Percentiles rank a stretch among this genome's conserved stretches.
These are phyloP conservation scores for Phytophthora fragariae DNA, from an alignment of 352 stramenopile species.

Conservation along the genomic window DNA sequence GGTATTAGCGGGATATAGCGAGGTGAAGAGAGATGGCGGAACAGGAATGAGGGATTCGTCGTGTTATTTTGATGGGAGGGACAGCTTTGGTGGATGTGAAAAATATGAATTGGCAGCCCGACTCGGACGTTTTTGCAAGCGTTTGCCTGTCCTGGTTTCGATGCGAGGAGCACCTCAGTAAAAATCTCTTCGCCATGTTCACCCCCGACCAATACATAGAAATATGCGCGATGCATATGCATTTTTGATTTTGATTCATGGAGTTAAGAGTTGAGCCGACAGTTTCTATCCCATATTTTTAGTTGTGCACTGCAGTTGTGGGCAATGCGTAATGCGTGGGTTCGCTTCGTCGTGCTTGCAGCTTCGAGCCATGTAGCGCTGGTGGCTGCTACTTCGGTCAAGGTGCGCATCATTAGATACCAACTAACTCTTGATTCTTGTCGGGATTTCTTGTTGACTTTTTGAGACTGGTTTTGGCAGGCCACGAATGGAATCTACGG, in stretches of 20 bases:
- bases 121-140: constrained; percentile 34
- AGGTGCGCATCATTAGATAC: constrained; percentile 1
- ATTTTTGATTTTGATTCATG: constrained; percentile 17
- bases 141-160: constrained; percentile 24
- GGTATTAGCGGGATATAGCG: constrained; percentile 27
- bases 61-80: constrained; percentile 48
- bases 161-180: constrained; percentile 13
- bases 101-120: constrained; percentile 49
- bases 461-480: constrained; percentile 24
- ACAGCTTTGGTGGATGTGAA: constrained; percentile 50
- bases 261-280: constrained; percentile 7
- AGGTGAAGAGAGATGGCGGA: constrained; percentile 28
- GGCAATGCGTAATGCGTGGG: constrained; percentile 15
- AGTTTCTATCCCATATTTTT: constrained; percentile 41
- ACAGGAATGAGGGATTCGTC: constrained; percentile 33
- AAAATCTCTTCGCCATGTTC: constrained; percentile 14
- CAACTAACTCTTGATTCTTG: background rate
- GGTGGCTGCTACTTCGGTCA: constrained; percentile 12
- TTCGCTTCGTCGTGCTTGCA: constrained; percentile 13
- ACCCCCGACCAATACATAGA: constrained; percentile 40
- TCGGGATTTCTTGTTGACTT: background rate
- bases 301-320: constrained; percentile 9
- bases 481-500: constrained; percentile 67
- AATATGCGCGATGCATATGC: constrained; percentile 29
- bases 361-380: constrained; percentile 1